These are phyloP conservation scores for Triticum aestivum DNA, from an alignment of 176 grass and related monocot genomes.

Conservation along the genomic window IWGSC_CS_RefSeq_v2.1 NC_057801.1:723149388-723149887, in stretches of 20 bases:
- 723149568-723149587: background rate
- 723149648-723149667: background rate
- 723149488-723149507: background rate
- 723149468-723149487: background rate
- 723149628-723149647: background rate
- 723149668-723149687: background rate
- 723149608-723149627: background rate
- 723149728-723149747: background rate
- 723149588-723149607: background rate
- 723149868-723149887: conserved; percentile 45
- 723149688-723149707: background rate
- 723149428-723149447: background rate
- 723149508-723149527: background rate
- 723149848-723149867: conserved; percentile 97
- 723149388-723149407: background rate
- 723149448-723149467: background rate
- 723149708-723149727: background rate
- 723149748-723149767: too few relatives aligned
- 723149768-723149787: background rate
- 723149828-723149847: conserved; percentile 69
- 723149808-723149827: conserved; percentile 81
- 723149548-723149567: background rate
- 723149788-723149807: conserved; percentile 97
- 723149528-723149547: background rate
- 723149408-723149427: background rate